Evolutionary conservation across 176 grass and related monocot genomes (phyloP).

Genomic region (Oryza coarctata): DNA sequence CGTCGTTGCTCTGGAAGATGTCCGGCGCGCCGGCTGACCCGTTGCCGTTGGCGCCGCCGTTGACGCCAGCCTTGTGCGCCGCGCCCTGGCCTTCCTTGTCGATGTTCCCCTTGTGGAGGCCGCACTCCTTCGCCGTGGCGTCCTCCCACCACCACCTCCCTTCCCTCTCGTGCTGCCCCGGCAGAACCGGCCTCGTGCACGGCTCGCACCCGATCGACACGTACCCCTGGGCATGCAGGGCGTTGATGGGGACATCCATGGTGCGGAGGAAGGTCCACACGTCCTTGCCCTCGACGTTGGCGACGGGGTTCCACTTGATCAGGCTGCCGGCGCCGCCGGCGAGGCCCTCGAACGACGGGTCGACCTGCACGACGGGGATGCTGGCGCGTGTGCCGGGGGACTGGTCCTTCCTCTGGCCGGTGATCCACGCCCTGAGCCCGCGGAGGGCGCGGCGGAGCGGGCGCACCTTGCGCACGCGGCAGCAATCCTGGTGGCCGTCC

Average conservation of each 20-base stretch:
- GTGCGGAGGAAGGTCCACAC: constrained; percentile 89
- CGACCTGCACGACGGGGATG: constrained; percentile 89
- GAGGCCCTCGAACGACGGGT: constrained; percentile 78
- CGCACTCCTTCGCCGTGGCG: constrained; percentile 92
- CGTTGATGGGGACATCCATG: constrained; percentile 93
- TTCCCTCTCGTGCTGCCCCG: constrained; percentile 92
- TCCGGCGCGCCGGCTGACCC: constrained; percentile 45
- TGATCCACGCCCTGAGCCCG: constrained; percentile 87
- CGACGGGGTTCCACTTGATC: constrained; percentile 95
- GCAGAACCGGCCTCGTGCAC: constrained; percentile 88
- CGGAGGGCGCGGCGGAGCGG: constrained; percentile 69
- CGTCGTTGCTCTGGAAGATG: constrained; percentile 70
- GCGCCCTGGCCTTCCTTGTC: constrained; percentile 40
- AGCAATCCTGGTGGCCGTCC: constrained; percentile 97
- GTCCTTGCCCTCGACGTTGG: constrained; percentile 83
- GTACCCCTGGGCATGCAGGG: constrained; percentile 80
- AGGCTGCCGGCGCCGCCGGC: constrained; percentile 72
- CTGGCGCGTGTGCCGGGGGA: constrained; percentile 76
- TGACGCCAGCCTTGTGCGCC: constrained; percentile 29
- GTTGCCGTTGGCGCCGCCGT: constrained; percentile 35
- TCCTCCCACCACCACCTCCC: constrained; percentile 99
- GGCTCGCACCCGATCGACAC: constrained; percentile 98
- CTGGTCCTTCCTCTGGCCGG: constrained; percentile 93
- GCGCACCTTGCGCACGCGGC: constrained; percentile 86
- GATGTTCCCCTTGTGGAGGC: constrained; percentile 96